A percentile compares a stretch with the other conserved stretches of the same genome.
These are phyloP conservation scores for Amanita rubescens DNA, from an alignment of 768 basidiomycete species.

Conservation along the genomic window DNA sequence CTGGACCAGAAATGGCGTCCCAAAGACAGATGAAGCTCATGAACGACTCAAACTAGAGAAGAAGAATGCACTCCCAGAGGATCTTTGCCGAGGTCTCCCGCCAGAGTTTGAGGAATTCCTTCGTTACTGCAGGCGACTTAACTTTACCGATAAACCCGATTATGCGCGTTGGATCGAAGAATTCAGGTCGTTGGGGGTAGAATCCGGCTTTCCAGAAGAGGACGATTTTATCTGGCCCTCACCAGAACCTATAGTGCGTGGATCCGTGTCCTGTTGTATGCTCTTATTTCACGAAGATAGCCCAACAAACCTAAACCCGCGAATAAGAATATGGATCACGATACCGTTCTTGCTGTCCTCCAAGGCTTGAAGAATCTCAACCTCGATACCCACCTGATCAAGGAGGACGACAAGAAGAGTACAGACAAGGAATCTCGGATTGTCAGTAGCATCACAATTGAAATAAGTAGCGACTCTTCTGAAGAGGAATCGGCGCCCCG, in stretches of 20 bases:
- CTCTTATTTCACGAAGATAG: background rate
- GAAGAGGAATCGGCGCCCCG: constrained; percentile 20
- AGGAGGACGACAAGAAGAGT: constrained; percentile 3
- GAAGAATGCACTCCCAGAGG: constrained; percentile 49
- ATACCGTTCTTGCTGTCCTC: constrained; percentile 47
- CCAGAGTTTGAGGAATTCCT: constrained; percentile 72
- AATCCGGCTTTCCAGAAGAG: constrained; percentile 48
- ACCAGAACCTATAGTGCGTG: constrained; percentile 28
- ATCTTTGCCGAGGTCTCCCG: constrained; percentile 62
- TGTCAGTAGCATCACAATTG: constrained; percentile 27
- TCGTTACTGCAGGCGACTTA: constrained; percentile 60
- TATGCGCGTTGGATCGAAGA: constrained; percentile 59
- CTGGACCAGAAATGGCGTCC: constrained; percentile 79
- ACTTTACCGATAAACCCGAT: constrained; percentile 63
- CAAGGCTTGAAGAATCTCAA: constrained; percentile 53
- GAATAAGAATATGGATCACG: constrained; percentile 21
- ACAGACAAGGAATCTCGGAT: background rate
- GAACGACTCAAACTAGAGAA: constrained; percentile 60
- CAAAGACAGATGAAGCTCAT: constrained; percentile 60
- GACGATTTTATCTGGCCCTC: constrained; percentile 73
- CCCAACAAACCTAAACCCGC: background rate
- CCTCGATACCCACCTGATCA: constrained; percentile 22
- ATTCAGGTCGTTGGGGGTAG: constrained; percentile 54
- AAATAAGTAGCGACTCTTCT: constrained; percentile 39
- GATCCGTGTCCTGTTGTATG: constrained; percentile 3